phyloP scores from a whole-genome alignment of 2,329 filamentous ascomycete species.

The Penicillium sp. region DNA sequence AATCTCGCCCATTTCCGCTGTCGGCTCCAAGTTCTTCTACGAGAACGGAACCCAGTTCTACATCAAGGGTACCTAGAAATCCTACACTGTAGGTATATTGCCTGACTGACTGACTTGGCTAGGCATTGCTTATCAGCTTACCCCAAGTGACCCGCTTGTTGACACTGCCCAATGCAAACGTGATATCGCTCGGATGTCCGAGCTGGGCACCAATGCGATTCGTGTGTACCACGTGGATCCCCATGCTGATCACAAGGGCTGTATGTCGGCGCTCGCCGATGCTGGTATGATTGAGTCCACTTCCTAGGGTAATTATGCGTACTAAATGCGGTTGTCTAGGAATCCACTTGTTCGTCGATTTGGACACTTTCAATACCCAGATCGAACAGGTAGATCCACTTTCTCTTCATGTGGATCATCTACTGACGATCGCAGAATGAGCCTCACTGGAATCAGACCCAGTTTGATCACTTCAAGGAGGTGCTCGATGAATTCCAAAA shows the following conservation, averaged over 20 bases:
- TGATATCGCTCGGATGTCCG: conserved; percentile 75
- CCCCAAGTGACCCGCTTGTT: conserved; percentile 71
- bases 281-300: conserved; percentile 55
- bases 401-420: background rate
- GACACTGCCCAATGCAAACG: conserved; percentile 72
- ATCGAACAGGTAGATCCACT: conserved; percentile 40
- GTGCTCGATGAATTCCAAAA: conserved; percentile 76
- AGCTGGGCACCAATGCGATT: conserved; percentile 77
- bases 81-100: background rate
- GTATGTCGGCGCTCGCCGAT: conserved; percentile 77
- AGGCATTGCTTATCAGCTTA: conserved; percentile 72
- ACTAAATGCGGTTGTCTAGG: background rate
- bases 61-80: conserved; percentile 65
- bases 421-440: conserved; percentile 44
- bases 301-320: background rate
- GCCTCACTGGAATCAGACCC: conserved; percentile 71
- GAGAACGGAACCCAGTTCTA: conserved; percentile 79
- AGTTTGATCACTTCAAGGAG: conserved; percentile 65
- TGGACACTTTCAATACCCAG: conserved; percentile 57
- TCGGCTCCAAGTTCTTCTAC: conserved; percentile 83
- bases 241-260: conserved; percentile 67
- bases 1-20: conserved; percentile 57
- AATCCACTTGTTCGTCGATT: conserved; percentile 77
- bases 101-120: conserved; percentile 15
- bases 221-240: conserved; percentile 86